A percentile compares a stretch with the other conserved stretches of the same genome.
Conservation (phyloP, 2,329 filamentous ascomycete genomes). For the Coniella lustricola region DNA sequence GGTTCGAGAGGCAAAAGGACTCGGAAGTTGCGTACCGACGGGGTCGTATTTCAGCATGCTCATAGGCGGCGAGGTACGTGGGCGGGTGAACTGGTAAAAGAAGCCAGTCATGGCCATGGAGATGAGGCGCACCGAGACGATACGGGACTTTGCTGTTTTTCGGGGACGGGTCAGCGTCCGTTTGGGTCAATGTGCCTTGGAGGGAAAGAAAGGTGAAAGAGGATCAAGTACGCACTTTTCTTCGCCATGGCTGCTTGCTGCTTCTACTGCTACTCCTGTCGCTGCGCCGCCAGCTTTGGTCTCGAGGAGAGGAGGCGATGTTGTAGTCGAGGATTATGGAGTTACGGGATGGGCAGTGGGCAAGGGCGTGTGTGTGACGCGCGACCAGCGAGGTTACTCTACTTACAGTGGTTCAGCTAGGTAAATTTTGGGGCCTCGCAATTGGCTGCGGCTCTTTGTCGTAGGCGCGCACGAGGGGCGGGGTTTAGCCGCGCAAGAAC, state of each 20-base stretch:
- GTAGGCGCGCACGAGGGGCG: no score
- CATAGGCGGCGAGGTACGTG: slow-evolving; percentile 72
- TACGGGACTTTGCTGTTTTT: slow-evolving; percentile 72
- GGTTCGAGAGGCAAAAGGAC: not conserved
- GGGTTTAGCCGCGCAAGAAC: no score
- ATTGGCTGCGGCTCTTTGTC: no score
- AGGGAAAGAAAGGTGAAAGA: not conserved
- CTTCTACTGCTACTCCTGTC: not conserved
- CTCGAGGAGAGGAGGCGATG: no score
- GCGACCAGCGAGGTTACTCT: no score
- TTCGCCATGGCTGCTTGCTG: slow-evolving; percentile 31
- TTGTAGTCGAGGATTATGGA: no score
- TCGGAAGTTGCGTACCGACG: slow-evolving; percentile 57
- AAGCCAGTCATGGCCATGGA: slow-evolving; percentile 99
- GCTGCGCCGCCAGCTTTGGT: not conserved
- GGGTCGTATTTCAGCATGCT: slow-evolving; percentile 99
- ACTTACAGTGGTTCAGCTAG: no score
- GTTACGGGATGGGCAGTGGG: no score
- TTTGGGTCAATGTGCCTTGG: not conserved
- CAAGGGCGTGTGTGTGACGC: no score
- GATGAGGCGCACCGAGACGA: slow-evolving; percentile 86
- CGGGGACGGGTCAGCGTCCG: not conserved
- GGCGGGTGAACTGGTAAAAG: slow-evolving; percentile 85
- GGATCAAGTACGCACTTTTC: slow-evolving; percentile 23
- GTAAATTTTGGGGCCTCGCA: no score